Base-by-base conservation (phyloP, 2,329 filamentous ascomycete species). In the Macrophomina tecta region DNA sequence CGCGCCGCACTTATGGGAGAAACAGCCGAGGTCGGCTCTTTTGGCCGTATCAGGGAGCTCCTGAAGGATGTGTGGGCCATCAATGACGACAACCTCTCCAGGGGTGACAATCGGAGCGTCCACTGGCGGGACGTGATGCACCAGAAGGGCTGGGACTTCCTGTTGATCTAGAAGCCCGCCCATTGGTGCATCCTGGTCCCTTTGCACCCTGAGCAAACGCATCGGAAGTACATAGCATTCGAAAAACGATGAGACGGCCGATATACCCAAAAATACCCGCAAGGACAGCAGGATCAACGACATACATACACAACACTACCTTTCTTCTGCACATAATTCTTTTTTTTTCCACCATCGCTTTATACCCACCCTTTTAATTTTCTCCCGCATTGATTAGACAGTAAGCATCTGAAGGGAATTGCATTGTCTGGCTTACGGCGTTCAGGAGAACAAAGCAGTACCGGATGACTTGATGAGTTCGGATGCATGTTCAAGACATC, bases 41-140 rank as follows among this genome's bases (percentile, higher is more conserved):
- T 97, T 75, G 93, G 93, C 71, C 90, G 92, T 69, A 90, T 97
- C 77, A 86, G 88, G 72, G 89, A 87, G 69, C 84, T 99, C 28
- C 83, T 99, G 51, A 85, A 87, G 69, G 92, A 97, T 81, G 87
- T 94, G 36, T 99, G 95, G 95, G 78, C 80, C 48, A 82, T 88
- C 71, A 90, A 92, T 76, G 91, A 94, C 77, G 89, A 89, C 72
- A 85, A 80, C 72, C 77, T 80, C 53, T 76, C 77, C 72, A 76
- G 81, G 81, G 79, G 81, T 72, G 78, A 79, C 70, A 79, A 75
- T 72, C 89, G 88, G 76, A 90, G 90, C 82, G 87, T 97, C 80
- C 93, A 94, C 89, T 98, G 94, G 94, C 87, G 94, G 82, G 92
- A 97, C 81, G 88, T 94, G 77, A 97, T 97, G 93, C 88, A 88